These are phyloP conservation scores for Vitis riparia DNA, from an alignment of 164 flowering plant species.

Conservation along the genomic window DNA sequence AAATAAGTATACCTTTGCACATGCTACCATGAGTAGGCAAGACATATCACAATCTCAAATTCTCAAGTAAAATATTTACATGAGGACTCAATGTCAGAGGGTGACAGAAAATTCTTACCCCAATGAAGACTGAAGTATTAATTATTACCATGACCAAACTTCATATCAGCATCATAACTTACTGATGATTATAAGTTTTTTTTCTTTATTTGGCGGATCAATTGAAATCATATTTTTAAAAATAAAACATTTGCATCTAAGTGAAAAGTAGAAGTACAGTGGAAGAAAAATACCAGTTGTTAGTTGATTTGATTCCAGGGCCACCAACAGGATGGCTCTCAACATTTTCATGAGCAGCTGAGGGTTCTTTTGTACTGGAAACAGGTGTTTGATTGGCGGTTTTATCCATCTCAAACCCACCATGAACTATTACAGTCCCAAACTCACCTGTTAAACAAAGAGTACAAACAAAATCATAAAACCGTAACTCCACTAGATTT, in stretches of 20 bases:
- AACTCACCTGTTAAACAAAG: conserved; percentile 62
- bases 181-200: too few species aligned
- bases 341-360: conserved; percentile 20
- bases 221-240: neutral
- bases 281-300: conserved; percentile 35
- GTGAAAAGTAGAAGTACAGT: neutral
- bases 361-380: conserved; percentile 24
- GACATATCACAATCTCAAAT: too few species aligned
- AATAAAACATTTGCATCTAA: neutral
- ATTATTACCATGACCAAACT: too few species aligned
- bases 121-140: too few species aligned
- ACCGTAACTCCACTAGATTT: neutral
- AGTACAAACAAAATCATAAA: neutral
- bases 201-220: too few species aligned
- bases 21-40: too few species aligned
- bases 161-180: too few species aligned
- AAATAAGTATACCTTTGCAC: too few species aligned
- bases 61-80: too few species aligned
- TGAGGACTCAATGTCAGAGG: too few species aligned
- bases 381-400: conserved; percentile 17
- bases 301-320: conserved; percentile 22
- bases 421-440: conserved; percentile 79
- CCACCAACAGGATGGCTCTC: conserved; percentile 30
- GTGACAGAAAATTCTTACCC: too few species aligned
- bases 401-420: conserved; percentile 38